phyloP scores from a whole-genome alignment of 2,329 filamentous ascomycete species.

The Daldinia sp. region DNA sequence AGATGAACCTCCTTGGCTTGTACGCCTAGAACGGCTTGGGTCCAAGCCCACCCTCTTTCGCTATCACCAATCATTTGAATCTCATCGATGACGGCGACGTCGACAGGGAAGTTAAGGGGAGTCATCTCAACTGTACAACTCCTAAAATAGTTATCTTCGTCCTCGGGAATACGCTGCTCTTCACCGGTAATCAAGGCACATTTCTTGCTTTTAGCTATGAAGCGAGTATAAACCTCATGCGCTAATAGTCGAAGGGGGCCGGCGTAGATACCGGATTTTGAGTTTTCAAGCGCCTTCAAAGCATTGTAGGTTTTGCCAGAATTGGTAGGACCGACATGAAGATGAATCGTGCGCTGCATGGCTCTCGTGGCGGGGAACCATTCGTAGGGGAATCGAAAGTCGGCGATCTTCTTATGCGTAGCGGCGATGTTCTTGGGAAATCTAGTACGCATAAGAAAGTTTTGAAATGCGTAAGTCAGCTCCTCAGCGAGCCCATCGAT shows the following conservation, averaged over 20 bases:
- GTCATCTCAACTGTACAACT: constrained; percentile 96
- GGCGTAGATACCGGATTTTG: constrained; percentile 83
- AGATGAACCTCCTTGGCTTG: constrained; percentile 90
- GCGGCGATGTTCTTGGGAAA: constrained; percentile 65
- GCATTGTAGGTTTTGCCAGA: constrained; percentile 98
- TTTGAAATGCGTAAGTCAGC: constrained; percentile 74
- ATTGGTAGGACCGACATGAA: constrained; percentile 97
- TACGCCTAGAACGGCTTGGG: constrained; percentile 85
- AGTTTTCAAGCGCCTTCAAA: constrained; percentile 80
- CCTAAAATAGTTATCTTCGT: constrained; percentile 66
- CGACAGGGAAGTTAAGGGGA: constrained; percentile 64
- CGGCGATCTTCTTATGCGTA: constrained; percentile 73
- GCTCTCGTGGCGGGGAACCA: constrained; percentile 89
- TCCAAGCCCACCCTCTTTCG: constrained; percentile 93
- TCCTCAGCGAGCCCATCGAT: constrained; percentile 61
- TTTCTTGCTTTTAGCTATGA: constrained; percentile 77
- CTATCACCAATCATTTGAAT: constrained; percentile 93
- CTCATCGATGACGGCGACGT: constrained; percentile 96
- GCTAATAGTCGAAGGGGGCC: constrained; percentile 88
- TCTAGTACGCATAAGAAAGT: constrained; percentile 64
- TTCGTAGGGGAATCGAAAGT: constrained; percentile 87
- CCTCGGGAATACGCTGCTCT: constrained; percentile 76
- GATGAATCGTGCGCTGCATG: constrained; percentile 82
- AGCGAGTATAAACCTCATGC: constrained; percentile 91
- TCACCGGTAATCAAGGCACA: constrained; percentile 92